Base-by-base conservation (phyloP, 108 stramenopile genomes). In the Pseudonitzschia multiseries region DNA sequence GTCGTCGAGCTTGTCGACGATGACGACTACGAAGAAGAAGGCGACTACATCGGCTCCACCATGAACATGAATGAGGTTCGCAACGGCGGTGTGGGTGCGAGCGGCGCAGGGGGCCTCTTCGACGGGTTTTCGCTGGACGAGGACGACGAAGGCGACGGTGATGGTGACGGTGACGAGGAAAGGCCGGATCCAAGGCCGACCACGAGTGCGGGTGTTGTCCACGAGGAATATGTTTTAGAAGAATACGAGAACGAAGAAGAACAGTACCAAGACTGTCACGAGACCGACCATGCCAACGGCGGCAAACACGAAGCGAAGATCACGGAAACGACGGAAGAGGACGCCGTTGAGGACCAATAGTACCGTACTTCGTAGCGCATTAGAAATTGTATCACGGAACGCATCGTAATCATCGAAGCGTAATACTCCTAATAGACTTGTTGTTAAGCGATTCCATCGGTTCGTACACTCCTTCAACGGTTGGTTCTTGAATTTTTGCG, bases 1-100 rank as follows among this genome's bases (percentile, higher is more conserved):
- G 80, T 86, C 21, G 74, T 86, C 10, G 74, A 86, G 46, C 68
- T 86, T 14, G n/a, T 46, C 22, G 66, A 44, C 46, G 62, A 63
- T 1, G 62, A 63, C 31, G 62, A 40, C 32, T 2, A 63, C 8
- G 57, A 59, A 15, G 64, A 32, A 32, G 61, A 62, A 27, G 20
- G 14, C n/a, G 53, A 59, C 29, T 14, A 59, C 29, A 62, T 62
- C 0, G 31, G 61, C 36, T 29, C 61, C 12, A 29, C 61, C 27
- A 62, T 62, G 32, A 62, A 62, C 36, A 62, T 62, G 32, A 62
- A 62, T 20, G 61, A 40, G 61, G 61, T 62, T 40, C 33, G 61
- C n/a, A 26, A 21, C 36, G 36, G 33, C 18, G 29, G 29, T 62
- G 54, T 3, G 17, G 50, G 54, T 56, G 54, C 21, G 21, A 12